Conservation (phyloP, 192 early-diverging fungal genomes). For the Gaertneriomyces sp. region DNA sequence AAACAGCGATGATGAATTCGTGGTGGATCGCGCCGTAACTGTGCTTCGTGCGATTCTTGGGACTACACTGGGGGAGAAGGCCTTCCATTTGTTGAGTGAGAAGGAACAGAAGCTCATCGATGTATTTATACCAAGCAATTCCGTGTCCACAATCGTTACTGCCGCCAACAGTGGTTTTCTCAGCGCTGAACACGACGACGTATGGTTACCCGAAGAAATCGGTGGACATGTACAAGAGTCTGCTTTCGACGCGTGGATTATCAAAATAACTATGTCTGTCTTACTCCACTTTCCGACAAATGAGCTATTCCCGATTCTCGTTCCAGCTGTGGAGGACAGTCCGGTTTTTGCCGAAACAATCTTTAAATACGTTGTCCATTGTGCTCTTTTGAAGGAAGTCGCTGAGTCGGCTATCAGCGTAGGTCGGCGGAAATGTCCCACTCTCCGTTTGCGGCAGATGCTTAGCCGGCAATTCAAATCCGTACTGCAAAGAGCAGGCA, state of each 20-base stretch:
- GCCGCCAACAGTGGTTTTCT: conserved; percentile 1
- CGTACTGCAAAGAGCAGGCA: too few relatives aligned
- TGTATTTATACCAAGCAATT: not conserved
- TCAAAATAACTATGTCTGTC: conserved; percentile 14
- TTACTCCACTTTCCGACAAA: conserved; percentile 13
- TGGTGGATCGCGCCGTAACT: too few relatives aligned
- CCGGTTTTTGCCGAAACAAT: conserved; percentile 24
- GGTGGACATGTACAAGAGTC: not conserved
- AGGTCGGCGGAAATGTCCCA: too few relatives aligned
- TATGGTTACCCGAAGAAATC: not conserved
- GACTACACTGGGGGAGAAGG: too few relatives aligned
- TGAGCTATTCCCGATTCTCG: conserved; percentile 18
- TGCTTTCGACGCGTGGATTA: conserved; percentile 1
- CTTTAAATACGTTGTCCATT: conserved; percentile 23
- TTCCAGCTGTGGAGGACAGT: conserved; percentile 6
- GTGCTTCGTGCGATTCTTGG: too few relatives aligned
- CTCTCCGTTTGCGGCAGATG: too few relatives aligned
- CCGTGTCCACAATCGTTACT: not conserved
- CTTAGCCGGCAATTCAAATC: too few relatives aligned
- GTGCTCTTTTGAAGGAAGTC: conserved; percentile 2
- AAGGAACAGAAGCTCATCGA: not conserved
- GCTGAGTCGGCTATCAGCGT: too few relatives aligned
- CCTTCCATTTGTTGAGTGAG: too few relatives aligned
- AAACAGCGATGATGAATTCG: too few relatives aligned
- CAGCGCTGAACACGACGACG: not conserved